Evolutionary conservation across 2,329 filamentous ascomycete species (phyloP), one percentile per base, ranked within the genome.

Genomic region (Epichloe glyceriae): DNA sequence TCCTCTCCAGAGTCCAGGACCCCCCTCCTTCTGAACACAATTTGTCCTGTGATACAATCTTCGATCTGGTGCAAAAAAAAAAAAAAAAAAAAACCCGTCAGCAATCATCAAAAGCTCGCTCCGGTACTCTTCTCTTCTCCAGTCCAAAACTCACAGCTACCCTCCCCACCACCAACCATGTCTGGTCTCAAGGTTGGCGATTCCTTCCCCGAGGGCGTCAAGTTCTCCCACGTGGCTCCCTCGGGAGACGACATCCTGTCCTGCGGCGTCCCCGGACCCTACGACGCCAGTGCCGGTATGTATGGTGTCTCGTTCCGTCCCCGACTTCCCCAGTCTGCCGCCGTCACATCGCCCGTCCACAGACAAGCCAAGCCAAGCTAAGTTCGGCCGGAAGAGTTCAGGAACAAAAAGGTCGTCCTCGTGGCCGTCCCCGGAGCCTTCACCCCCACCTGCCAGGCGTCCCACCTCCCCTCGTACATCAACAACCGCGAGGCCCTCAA

Each of bases 181-280:
- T 62, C 83, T 72, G 77, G 77, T 67, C 78, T 93, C 69, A 83
- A 90, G 68, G 78, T 78, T 66, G 90, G 90, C 64, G 88, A 95
- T 68, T 73, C 74, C 66, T 91, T 97, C 77, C 90, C 90, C 59
- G 73, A 82, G 60, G 85, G 78, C 60, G 83, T 95, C 55, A 75
- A 76, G 68, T 96, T 96, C 76, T 85, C 81, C 62, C 93, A 90
- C 77, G 79, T 93, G 58, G 84, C 87, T 54, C 88, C 87, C 68
- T 78, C 81, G 14, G 72, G 78, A 52, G 86, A 91, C 47, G 76
- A 79, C 58, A 78, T 94, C 60, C 86, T 79, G 50, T 73, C 79
- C 55, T 95, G 90, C 69, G 89, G 89, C 58, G 77, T 85, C 52
- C 88, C 88, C 54, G 76, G 83, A 63, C 77, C 79, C 63, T 94